A percentile compares a stretch with the other conserved stretches of the same genome.
Evolutionary conservation across 192 early-diverging fungal species (phyloP).

Genomic region (Paraglomus brasilianum): DNA sequence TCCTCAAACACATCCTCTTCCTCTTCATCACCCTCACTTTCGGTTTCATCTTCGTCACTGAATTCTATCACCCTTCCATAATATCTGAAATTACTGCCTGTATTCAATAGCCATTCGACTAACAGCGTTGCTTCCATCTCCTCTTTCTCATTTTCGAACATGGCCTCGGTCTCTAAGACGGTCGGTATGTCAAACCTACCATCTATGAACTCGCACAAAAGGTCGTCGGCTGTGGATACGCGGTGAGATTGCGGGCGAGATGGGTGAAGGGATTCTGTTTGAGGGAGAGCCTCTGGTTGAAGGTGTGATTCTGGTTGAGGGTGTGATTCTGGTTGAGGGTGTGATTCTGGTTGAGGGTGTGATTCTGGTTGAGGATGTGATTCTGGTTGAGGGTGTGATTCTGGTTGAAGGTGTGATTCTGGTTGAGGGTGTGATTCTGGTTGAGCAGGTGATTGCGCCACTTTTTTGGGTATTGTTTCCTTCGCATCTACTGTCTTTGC

Average conservation of each 20-base stretch:
- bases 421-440: too few species aligned
- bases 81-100: not conserved
- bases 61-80: not conserved
- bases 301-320: not conserved
- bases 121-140: slow-evolving; percentile 13
- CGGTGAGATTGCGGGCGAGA: not conserved
- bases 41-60: not conserved
- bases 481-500: too few species aligned
- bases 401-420: too few species aligned
- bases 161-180: not conserved
- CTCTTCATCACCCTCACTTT: not conserved
- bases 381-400: too few species aligned
- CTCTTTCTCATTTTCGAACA: not conserved
- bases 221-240: not conserved
- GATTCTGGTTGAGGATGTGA: too few species aligned
- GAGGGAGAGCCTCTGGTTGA: not conserved
- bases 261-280: slow-evolving; percentile 6
- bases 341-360: too few species aligned
- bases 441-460: too few species aligned
- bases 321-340: not conserved
- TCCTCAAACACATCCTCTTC: slow-evolving; percentile 13
- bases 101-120: slow-evolving; percentile 25
- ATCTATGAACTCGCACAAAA: not conserved
- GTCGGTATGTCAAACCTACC: too few species aligned
- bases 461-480: too few species aligned